Conservation (phyloP, 129 eudicot species). For the Sambucus nigra region DNA sequence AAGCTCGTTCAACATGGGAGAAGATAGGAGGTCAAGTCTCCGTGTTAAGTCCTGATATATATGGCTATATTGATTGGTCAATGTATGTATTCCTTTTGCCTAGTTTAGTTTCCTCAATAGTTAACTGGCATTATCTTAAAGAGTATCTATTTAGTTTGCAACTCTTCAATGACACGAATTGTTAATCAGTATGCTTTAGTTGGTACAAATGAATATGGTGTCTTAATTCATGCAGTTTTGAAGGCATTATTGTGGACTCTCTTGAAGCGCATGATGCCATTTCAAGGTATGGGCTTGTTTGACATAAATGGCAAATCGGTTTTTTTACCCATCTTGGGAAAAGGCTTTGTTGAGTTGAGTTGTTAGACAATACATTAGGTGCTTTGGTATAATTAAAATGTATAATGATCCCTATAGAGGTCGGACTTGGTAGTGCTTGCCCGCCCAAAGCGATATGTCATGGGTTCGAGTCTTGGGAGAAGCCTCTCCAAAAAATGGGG, state of each 20-base stretch:
- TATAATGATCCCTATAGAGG: no score
- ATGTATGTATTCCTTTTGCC: conserved; percentile 42
- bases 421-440: no score
- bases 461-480: no score
- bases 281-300: conserved; percentile 51
- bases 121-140: conserved; percentile 7
- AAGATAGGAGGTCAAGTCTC: conserved; percentile 54
- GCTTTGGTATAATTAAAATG: no score
- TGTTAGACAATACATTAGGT: no score
- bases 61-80: conserved; percentile 82
- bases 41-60: conserved; percentile 55
- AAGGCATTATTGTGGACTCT: conserved; percentile 73
- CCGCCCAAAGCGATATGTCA: no score
- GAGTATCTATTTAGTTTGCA: conserved; percentile 6
- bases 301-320: not conserved
- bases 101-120: conserved; percentile 10
- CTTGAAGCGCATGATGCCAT: conserved; percentile 73
- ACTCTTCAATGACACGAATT: conserved; percentile 6
- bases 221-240: conserved; percentile 57
- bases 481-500: no score
- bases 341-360: no score
- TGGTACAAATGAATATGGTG: conserved; percentile 6
- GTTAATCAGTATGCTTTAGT: conserved; percentile 5
- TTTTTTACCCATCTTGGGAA: no score
- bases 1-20: conserved; percentile 51